phyloP scores from a whole-genome alignment of 2,329 filamentous ascomycete genomes.

The Clonostachys chloroleuca region DNA sequence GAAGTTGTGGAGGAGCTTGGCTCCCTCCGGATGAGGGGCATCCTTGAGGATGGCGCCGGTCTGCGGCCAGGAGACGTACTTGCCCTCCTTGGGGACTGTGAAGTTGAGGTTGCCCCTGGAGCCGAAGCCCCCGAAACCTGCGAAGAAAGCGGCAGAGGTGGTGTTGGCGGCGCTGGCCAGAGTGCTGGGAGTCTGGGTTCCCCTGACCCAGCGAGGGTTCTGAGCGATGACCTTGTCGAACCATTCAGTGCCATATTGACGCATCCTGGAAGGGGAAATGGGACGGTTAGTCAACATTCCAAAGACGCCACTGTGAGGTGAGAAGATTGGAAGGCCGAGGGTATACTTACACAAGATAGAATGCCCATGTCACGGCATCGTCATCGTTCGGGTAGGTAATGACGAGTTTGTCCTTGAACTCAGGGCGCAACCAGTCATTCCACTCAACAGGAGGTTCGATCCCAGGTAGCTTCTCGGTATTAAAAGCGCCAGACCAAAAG shows the following conservation, averaged over 20 bases:
- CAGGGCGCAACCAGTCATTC: conserved; percentile 36
- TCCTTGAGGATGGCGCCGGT: conserved; percentile 39
- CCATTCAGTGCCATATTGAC: conserved; percentile 37
- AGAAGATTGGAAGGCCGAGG: no score
- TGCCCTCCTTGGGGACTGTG: conserved; percentile 24
- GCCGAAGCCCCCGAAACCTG: conserved; percentile 10
- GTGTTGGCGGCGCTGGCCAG: conserved; percentile 20
- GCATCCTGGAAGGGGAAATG: conserved; percentile 14
- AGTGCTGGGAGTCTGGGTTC: conserved; percentile 34
- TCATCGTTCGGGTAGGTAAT: conserved; percentile 55
- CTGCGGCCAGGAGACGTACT: conserved; percentile 44
- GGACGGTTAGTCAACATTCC: neutral
- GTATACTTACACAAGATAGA: conserved; percentile 36
- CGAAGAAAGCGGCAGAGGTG: conserved; percentile 27
- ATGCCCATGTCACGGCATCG: conserved; percentile 47
- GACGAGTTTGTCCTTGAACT: conserved; percentile 47
- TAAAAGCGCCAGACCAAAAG: conserved; percentile 28
- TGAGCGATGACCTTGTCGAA: conserved; percentile 40
- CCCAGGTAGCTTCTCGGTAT: conserved; percentile 25
- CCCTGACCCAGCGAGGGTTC: conserved; percentile 49
- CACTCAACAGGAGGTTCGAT: conserved; percentile 28
- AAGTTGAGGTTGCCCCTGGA: conserved; percentile 11
- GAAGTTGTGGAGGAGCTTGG: conserved; percentile 44
- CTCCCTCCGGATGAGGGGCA: conserved; percentile 42
- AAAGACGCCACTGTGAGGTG: neutral